Evolutionary conservation across 1,284 basidiomycete species (phyloP), one percentile per base, ranked within the genome.

Genomic region (Papiliotrema terrestris): DNA sequence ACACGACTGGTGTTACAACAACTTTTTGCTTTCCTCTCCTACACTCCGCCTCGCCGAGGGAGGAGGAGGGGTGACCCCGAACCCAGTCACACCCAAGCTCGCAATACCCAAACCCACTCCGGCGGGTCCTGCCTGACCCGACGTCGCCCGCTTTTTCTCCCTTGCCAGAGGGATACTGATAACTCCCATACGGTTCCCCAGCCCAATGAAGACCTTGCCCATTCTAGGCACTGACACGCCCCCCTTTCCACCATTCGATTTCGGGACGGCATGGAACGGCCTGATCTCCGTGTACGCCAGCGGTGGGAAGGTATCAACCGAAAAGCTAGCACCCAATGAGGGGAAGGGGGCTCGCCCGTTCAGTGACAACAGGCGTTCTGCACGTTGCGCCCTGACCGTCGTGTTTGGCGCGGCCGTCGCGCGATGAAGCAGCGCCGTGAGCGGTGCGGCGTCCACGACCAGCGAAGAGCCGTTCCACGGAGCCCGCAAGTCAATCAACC

Each of bases 141-240:
- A 41, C 36, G 19, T 15, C 19, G 22, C 39, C 22, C 23, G 41
- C 35, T 47, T 38, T 29, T 26, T 45, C 15, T n/a, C 19, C 29
- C 29, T 32, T 5, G 29, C 29, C 29, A 11, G 29, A 14, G 51
- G 38, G 2, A 66, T 9, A n/a, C 43, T 56, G 25, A 74, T 47
- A 3, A 71, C 54, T 1, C 73, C 73, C 39, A 75, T 51, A 19
- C 66, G 59, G 60, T 75, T 72, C 2, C 71, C 73, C 48, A 75
- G 72, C 5, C 67, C 73, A 2, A 62, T 69, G 3, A 73, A 54
- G 17, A 66, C n/a, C 19, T 39, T 23, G 2, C 49, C 50, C 29
- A 32, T 32, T 11, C 11, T 32, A 6, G 29, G 6, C 29, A 6
- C 29, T 5, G 29, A 6, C 29, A 5, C 29, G 5, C 29, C 29